These are phyloP conservation scores for Pseudogymnoascus sp. DNA, from an alignment of 2,329 filamentous ascomycete species.

Conservation along the genomic window DNA sequence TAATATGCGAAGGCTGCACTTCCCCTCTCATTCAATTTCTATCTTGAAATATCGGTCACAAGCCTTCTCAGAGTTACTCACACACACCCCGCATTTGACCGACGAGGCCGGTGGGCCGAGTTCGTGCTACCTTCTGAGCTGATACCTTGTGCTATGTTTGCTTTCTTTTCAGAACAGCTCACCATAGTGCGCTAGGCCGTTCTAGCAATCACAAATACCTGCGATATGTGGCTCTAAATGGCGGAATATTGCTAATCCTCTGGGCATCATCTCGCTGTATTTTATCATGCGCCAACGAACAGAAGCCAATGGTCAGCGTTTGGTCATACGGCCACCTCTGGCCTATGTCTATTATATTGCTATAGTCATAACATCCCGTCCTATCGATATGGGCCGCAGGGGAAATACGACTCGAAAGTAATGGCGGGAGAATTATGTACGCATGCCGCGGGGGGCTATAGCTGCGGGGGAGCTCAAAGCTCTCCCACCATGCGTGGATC, in stretches of 20 bases:
- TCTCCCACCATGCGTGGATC: not conserved
- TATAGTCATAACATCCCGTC: not conserved
- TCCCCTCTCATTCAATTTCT: constrained; percentile 1
- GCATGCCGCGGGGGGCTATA: not conserved
- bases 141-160: not conserved
- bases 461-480: not conserved
- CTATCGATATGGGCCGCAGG: not conserved
- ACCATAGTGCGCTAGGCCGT: not conserved
- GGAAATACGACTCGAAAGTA: not conserved
- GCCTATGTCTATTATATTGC: not conserved
- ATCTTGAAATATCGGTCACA: not conserved
- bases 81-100: not conserved
- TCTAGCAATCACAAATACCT: not conserved
- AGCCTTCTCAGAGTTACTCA: not conserved
- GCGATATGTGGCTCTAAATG: not conserved
- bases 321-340: not conserved
- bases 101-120: not conserved
- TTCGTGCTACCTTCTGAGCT: not conserved
- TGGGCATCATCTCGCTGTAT: not conserved
- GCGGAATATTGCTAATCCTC: not conserved
- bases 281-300: too few relatives aligned
- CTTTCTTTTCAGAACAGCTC: not conserved
- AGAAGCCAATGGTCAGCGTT: not conserved
- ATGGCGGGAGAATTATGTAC: not conserved
- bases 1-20: not conserved